Percentiles rank a stretch among this genome's conserved stretches.
These are phyloP conservation scores for Heterotrichella gracilis DNA, from an alignment of 352 stramenopile species.

Conservation along the genomic window DNA sequence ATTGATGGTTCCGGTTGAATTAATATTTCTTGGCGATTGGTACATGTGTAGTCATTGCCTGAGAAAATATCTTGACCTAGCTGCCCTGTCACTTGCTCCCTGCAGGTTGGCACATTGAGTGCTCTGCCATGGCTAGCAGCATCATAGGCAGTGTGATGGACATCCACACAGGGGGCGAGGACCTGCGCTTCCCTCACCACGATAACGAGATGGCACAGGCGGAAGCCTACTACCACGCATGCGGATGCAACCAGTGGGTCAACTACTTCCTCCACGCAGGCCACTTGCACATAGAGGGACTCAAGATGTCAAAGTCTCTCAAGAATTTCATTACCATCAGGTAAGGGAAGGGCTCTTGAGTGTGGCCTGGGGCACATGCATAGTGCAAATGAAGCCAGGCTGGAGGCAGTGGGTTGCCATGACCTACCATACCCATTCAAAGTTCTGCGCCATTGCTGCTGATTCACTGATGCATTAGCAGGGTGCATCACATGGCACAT, in stretches of 20 bases:
- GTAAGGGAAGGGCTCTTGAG: slow-evolving; percentile 25
- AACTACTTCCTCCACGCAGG: slow-evolving; percentile 85
- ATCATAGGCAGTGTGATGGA: slow-evolving; percentile 23
- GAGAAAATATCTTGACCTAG: too few species aligned
- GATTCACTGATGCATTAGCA: too few species aligned
- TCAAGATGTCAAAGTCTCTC: slow-evolving; percentile 94
- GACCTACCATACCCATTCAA: too few species aligned
- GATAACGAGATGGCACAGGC: slow-evolving; percentile 85
- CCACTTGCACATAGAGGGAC: slow-evolving; percentile 71
- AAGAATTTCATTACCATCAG: slow-evolving; percentile 95
- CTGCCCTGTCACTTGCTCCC: too few species aligned
- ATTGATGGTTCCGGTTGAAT: too few species aligned
- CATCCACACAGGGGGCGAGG: slow-evolving; percentile 75
- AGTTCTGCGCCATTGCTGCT: too few species aligned
- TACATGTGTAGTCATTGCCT: too few species aligned
- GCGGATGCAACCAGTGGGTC: slow-evolving; percentile 34
- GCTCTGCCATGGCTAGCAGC: slow-evolving; percentile 47
- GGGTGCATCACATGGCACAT: too few species aligned
- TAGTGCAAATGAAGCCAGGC: too few species aligned
- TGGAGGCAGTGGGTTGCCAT: too few species aligned
- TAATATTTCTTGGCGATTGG: too few species aligned
- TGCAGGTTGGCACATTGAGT: slow-evolving; percentile 98
- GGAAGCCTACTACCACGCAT: slow-evolving; percentile 17
- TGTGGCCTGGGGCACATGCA: slow-evolving; percentile 15
- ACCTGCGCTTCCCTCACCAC: slow-evolving; percentile 89